phyloP scores from a whole-genome alignment of 2,329 filamentous ascomycete genomes.

The Ilyonectria destructans region DNA sequence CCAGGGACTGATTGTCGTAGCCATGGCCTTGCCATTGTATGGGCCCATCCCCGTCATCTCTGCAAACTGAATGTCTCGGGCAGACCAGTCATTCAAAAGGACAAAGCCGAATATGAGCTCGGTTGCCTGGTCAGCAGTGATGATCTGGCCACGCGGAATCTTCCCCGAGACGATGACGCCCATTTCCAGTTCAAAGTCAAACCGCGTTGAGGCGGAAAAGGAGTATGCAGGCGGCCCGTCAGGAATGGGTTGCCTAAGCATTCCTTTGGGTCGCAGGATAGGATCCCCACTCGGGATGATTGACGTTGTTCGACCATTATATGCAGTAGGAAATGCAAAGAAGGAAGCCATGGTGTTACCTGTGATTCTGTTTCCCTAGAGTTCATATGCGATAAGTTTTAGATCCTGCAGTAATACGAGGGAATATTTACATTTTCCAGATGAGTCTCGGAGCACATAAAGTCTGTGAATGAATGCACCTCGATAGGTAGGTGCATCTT shows the following conservation, averaged over 20 bases:
- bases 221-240: background rate
- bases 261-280: conserved; percentile 1
- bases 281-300: background rate
- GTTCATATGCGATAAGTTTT: background rate
- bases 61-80: conserved; percentile 6
- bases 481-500: conserved; percentile 3
- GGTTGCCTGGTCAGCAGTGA: conserved; percentile 3
- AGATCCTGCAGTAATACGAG: background rate
- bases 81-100: conserved; percentile 10
- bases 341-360: background rate
- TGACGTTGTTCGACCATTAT: conserved; percentile 3
- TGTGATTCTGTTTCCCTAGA: background rate
- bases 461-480: conserved; percentile 3
- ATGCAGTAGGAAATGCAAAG: conserved; percentile 9
- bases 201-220: background rate
- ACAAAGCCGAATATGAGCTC: conserved; percentile 10
- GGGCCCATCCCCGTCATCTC: conserved; percentile 1
- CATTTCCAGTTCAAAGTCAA: conserved; percentile 8
- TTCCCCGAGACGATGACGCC: background rate
- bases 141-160: background rate
- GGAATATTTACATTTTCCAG: background rate
- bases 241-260: background rate
- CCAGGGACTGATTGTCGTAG: conserved; percentile 5
- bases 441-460: conserved; percentile 6
- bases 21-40: background rate